These are phyloP conservation scores for Aureobasidium pullulans DNA, from an alignment of 2,329 filamentous ascomycete species.

Conservation along the genomic window DNA sequence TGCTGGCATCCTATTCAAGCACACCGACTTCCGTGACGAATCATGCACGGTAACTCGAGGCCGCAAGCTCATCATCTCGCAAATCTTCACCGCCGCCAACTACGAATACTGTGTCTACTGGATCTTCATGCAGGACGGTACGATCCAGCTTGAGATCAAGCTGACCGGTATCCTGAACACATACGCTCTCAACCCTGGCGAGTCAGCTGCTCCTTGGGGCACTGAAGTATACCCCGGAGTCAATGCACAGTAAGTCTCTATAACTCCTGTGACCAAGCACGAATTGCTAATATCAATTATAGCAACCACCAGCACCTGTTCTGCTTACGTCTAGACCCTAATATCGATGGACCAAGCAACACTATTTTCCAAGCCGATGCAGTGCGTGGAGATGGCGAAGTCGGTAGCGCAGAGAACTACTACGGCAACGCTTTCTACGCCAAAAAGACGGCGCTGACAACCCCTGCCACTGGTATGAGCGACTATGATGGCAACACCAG, in stretches of 20 bases:
- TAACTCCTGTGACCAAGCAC: not conserved
- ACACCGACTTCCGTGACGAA: constrained; percentile 82
- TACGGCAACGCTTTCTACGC: constrained; percentile 90
- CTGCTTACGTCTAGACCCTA: constrained; percentile 79
- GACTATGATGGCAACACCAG: constrained; percentile 76
- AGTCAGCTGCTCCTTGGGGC: constrained; percentile 78
- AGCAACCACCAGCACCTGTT: constrained; percentile 89
- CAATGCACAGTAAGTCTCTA: constrained; percentile 49
- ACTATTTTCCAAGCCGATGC: constrained; percentile 70
- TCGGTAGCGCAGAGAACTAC: constrained; percentile 73
- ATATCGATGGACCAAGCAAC: constrained; percentile 78
- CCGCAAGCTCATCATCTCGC: constrained; percentile 77
- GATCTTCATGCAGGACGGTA: constrained; percentile 89
- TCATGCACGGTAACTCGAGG: constrained; percentile 79
- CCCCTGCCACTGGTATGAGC: constrained; percentile 58
- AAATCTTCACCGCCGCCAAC: constrained; percentile 92
- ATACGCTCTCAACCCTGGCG: constrained; percentile 72
- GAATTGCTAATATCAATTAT: constrained; percentile 94
- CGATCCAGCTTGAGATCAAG: constrained; percentile 82
- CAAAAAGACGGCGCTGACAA: constrained; percentile 72
- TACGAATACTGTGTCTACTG: constrained; percentile 88
- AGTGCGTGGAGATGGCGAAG: constrained; percentile 59
- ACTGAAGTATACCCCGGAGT: constrained; percentile 87
- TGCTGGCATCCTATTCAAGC: constrained; percentile 81
- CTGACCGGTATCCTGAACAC: constrained; percentile 91